phyloP scores from a whole-genome alignment of 1,284 basidiomycete genomes.

The Tylopilus sp. region DNA sequence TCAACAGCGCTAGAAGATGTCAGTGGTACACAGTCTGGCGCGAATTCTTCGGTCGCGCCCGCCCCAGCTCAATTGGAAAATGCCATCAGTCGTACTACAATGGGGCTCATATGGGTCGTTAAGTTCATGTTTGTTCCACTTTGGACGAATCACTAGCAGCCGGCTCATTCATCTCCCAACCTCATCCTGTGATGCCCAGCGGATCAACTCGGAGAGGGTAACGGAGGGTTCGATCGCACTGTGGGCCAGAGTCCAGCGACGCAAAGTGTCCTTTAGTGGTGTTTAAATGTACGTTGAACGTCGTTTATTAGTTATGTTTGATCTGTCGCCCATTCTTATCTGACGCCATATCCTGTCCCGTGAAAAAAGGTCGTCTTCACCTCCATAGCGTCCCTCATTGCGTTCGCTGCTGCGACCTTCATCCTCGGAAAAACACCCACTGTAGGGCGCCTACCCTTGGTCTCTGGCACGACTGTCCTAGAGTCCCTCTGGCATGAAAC shows the following conservation, averaged over 20 bases:
- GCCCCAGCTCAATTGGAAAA: not conserved
- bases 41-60: not conserved
- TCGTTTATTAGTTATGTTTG: too few species aligned
- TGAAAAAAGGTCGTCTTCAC: constrained; percentile 1
- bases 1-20: not conserved
- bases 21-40: not conserved
- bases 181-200: too few species aligned
- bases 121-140: not conserved
- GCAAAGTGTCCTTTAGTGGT: too few species aligned
- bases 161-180: not conserved
- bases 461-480: not conserved
- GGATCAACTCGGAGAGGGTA: not conserved
- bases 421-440: not conserved
- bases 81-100: not conserved
- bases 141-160: not conserved
- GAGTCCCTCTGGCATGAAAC: not conserved
- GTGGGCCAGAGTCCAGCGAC: not conserved
- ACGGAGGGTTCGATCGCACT: not conserved
- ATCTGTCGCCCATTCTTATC: too few species aligned
- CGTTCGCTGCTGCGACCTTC: not conserved
- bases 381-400: not conserved
- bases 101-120: not conserved
- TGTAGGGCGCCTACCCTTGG: too few species aligned
- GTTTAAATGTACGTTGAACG: not conserved
- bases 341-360: too few species aligned